Percentiles rank a stretch among this genome's conserved stretches.
phyloP scores from a whole-genome alignment of 371 early-diverging fungal genomes.

The Zopfochytrium polystomum region DNA sequence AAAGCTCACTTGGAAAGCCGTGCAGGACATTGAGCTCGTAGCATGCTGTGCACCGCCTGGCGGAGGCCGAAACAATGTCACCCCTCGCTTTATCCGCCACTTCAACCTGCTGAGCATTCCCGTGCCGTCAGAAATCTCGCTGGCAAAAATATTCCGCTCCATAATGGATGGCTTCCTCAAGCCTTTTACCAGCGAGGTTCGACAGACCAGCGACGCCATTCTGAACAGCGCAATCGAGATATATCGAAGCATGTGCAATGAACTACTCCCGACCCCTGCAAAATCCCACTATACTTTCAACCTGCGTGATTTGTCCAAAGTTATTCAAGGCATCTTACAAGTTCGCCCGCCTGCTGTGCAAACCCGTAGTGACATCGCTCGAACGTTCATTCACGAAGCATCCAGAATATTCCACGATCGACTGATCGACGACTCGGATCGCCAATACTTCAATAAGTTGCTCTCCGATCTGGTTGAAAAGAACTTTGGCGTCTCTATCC shows the following conservation, averaged over 20 bases:
- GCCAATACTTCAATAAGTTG: conserved; percentile 57
- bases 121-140: conserved; percentile 61
- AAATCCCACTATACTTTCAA: conserved; percentile 69
- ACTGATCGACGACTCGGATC: conserved; percentile 54
- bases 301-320: conserved; percentile 57
- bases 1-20: conserved; percentile 53
- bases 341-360: conserved; percentile 49
- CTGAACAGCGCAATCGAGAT: conserved; percentile 42
- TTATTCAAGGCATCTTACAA: conserved; percentile 59
- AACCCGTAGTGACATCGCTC: conserved; percentile 41
- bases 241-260: conserved; percentile 49
- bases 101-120: conserved; percentile 59
- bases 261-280: conserved; percentile 64
- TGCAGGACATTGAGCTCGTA: conserved; percentile 57
- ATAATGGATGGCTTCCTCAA: conserved; percentile 62
- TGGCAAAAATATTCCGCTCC: conserved; percentile 63
- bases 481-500: conserved; percentile 54
- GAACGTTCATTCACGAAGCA: conserved; percentile 62
- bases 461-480: conserved; percentile 42
- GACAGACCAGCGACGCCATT: conserved; percentile 54
- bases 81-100: conserved; percentile 56
- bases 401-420: conserved; percentile 59
- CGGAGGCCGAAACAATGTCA: conserved; percentile 63
- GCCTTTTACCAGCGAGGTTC: conserved; percentile 41
- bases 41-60: conserved; percentile 67